Percentiles rank a stretch among this genome's conserved stretches.
Conservation (phyloP, 352 stramenopile genomes). For the Globisporangium echinulatum region DNA sequence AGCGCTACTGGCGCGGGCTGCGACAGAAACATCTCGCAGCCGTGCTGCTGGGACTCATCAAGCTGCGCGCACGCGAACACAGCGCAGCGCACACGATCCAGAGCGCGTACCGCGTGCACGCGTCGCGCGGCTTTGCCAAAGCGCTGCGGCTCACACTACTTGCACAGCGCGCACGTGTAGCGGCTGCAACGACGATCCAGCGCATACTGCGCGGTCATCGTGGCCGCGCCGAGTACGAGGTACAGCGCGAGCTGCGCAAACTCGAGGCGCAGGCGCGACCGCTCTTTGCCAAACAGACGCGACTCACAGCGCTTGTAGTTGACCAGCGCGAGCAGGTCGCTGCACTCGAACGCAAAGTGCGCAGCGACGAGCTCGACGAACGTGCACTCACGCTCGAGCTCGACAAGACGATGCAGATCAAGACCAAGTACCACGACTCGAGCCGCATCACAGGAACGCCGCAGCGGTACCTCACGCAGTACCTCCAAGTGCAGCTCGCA, state of each 20-base stretch:
- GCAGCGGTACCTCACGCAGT: conserved; percentile 91
- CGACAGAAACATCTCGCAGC: conserved; percentile 69
- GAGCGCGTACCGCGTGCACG: conserved; percentile 48
- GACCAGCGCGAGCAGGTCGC: conserved; percentile 51
- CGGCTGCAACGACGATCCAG: conserved; percentile 63
- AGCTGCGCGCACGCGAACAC: conserved; percentile 53
- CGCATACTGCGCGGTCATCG: conserved; percentile 75
- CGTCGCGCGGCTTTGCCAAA: conserved; percentile 54
- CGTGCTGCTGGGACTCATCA: conserved; percentile 62
- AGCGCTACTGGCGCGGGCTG: conserved; percentile 69
- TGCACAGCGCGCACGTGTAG: conserved; percentile 30
- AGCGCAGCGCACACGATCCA: conserved; percentile 57
- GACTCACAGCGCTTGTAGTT: conserved; percentile 29
- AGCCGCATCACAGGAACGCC: conserved; percentile 81
- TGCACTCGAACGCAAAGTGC: conserved; percentile 27
- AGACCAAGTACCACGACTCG: conserved; percentile 83
- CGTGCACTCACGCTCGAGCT: conserved; percentile 53
- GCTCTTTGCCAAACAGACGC: conserved; percentile 52
- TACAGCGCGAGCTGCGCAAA: conserved; percentile 63
- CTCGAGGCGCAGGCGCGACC: conserved; percentile 71
- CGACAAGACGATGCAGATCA: conserved; percentile 80
- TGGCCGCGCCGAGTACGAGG: conserved; percentile 55
- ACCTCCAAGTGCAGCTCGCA: conserved; percentile 85
- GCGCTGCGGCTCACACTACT: conserved; percentile 46
- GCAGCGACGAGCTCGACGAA: conserved; percentile 48